Conservation (phyloP, 768 basidiomycete species). For the Pisolithus orientalis region DNA sequence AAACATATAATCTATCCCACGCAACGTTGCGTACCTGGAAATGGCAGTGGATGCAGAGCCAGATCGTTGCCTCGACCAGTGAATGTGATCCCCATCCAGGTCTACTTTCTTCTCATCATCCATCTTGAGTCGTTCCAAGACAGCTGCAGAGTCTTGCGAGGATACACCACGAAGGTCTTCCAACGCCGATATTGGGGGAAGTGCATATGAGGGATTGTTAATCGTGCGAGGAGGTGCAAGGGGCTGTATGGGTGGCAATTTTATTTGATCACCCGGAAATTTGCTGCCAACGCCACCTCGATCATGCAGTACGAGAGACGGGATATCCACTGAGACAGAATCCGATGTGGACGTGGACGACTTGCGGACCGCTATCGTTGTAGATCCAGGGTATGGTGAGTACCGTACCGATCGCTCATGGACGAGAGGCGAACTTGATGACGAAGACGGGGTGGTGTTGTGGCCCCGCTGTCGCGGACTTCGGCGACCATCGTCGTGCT, state of each 20-base stretch:
- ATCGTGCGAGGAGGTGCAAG: conserved; percentile 23
- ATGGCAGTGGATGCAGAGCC: conserved; percentile 29
- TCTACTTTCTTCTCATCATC: conserved; percentile 37
- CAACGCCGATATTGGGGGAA: conserved; percentile 65
- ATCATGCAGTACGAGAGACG: conserved; percentile 31
- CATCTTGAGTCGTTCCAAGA: conserved; percentile 55
- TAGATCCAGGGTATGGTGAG: conserved; percentile 39
- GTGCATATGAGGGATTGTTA: conserved; percentile 39
- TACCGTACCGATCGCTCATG: conserved; percentile 29
- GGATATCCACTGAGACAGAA: conserved; percentile 29
- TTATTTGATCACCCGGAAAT: conserved; percentile 31
- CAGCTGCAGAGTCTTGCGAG: conserved; percentile 55
- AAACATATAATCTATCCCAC: background rate
- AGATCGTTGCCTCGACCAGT: conserved; percentile 40
- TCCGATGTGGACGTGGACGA: conserved; percentile 16
- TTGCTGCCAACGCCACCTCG: conserved; percentile 11
- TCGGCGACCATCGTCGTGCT: conserved; percentile 13
- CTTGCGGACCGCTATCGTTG: conserved; percentile 18
- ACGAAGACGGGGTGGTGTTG: conserved; percentile 16
- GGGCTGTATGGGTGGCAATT: conserved; percentile 37
- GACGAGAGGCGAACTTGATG: conserved; percentile 18
- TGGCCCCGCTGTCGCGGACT: conserved; percentile 27
- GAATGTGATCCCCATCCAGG: conserved; percentile 16
- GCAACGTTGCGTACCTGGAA: background rate
- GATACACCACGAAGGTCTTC: conserved; percentile 53